These are phyloP conservation scores for Euphorbia lathyris DNA, from an alignment of 345 rosid genomes.

Conservation along the genomic window DNA sequence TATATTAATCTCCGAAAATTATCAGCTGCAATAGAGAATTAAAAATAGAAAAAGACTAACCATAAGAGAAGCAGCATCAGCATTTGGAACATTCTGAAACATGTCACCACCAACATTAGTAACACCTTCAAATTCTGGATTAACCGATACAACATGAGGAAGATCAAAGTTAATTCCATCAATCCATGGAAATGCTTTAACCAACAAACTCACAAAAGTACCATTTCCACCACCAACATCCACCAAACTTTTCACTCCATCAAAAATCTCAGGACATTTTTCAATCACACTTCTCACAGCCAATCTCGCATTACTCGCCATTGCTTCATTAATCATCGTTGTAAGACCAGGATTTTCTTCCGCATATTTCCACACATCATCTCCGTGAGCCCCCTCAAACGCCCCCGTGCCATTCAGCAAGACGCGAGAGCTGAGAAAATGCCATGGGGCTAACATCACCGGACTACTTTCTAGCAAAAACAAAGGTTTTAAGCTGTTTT, in stretches of 20 bases:
- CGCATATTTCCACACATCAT: constrained; percentile 44
- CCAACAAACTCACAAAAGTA: constrained; percentile 36
- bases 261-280: constrained; percentile 48
- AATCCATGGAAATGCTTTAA: constrained; percentile 39
- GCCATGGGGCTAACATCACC: constrained; percentile 61
- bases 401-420: constrained; percentile 23
- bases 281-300: constrained; percentile 32
- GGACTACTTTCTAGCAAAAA: constrained; percentile 47
- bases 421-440: constrained; percentile 38
- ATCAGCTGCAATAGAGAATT: too few relatives aligned
- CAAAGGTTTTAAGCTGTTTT: constrained; percentile 38
- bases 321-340: constrained; percentile 51
- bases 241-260: constrained; percentile 51
- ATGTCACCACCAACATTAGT: constrained; percentile 12
- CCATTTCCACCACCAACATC: constrained; percentile 79
- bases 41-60: too few relatives aligned
- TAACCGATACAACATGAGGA: constrained; percentile 54
- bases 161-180: constrained; percentile 67
- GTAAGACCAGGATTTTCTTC: constrained; percentile 35
- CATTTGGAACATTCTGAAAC: neutral
- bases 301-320: constrained; percentile 54
- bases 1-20: too few relatives aligned
- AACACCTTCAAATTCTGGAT: constrained; percentile 16
- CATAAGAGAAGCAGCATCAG: too few relatives aligned
- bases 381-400: constrained; percentile 46